These are phyloP conservation scores for Dinochytrium kinnereticum DNA, from an alignment of 371 early-diverging fungal genomes.

Conservation along the genomic window DNA sequence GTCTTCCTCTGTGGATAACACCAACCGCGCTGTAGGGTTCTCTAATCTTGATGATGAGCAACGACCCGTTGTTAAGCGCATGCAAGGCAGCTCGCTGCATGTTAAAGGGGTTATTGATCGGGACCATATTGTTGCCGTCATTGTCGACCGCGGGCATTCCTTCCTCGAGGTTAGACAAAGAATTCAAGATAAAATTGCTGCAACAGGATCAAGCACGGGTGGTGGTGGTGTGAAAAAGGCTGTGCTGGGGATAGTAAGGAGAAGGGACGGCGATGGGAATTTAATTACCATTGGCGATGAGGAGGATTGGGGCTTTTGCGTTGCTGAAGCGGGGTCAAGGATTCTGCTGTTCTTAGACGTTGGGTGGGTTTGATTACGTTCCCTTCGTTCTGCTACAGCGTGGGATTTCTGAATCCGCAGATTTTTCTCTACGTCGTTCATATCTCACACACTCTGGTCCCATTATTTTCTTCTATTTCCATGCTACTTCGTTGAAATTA, in stretches of 20 bases:
- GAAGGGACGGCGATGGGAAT: slow-evolving; percentile 6
- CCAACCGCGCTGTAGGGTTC: background rate
- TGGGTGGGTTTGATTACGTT: background rate
- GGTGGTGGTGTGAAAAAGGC: background rate
- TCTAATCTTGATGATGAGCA: background rate
- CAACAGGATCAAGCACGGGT: background rate
- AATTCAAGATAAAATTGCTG: slow-evolving; percentile 12
- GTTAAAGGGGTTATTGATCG: slow-evolving; percentile 15
- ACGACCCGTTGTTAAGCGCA: background rate
- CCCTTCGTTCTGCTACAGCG: no score
- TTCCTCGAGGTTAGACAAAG: background rate
- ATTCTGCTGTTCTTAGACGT: slow-evolving; percentile 3
- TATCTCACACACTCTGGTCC: no score
- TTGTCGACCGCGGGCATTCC: background rate
- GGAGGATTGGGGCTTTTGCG: slow-evolving; percentile 17
- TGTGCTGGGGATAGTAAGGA: background rate
- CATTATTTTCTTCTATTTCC: no score
- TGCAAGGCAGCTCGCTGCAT: background rate
- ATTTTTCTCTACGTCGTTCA: no score
- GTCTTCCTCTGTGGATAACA: slow-evolving; percentile 4
- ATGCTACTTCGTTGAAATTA: no score
- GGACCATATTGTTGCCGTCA: slow-evolving; percentile 4
- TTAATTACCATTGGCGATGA: slow-evolving; percentile 17
- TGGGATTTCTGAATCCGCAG: no score
- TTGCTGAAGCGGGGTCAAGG: background rate